Base-by-base conservation (phyloP, 78 protist species). In the Carpediemonas membranifera region DNA sequence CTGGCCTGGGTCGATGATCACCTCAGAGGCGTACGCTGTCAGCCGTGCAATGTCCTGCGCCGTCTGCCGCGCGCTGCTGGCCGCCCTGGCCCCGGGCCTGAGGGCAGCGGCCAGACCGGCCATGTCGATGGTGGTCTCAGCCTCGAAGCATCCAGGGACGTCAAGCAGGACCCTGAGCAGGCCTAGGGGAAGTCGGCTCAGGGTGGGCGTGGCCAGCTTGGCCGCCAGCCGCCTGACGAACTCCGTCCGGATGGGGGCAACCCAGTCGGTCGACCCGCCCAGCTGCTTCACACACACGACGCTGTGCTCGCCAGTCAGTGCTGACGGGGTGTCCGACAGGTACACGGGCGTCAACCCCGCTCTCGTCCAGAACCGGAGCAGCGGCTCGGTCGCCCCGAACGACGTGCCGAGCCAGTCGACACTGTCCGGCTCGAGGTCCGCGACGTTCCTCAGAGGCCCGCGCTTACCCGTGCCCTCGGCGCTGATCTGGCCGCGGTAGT, bases 391-490 rank as follows among this genome's bases (percentile, higher is more conserved):
- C 24, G 52, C n/a, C 28, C 85, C 83, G 18, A 65, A 73, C 9
- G 88, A 39, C 24, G 87, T 92, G 25, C 99, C 99, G 41, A 96
- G 24, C 81, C 90, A 95, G 63, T 93, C 82, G 13, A 92, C 75
- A 19, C 51, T 52, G 66, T 85, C 93, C 16, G 96, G 65, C 39
- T 41, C 54, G 0, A 75, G 31, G 19, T 58, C 59, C 25, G 39
- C 1, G 0, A 74, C 44, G 47, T 5, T 54, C 27, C 92, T 66
- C 24, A 94, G 28, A 5, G 9, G 5, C n/a, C 35, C 60, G 5
- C 33, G 5, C 60, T 56, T 31, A 9, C 60, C 5, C 19, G 5
- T 5, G 5, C 35, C 60, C 33, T 56, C 44, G 44, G 7, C 63
- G 36, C 58, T 24, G 28, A 90, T 47, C 15, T 76, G n/a, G 14